A percentile compares a stretch with the other conserved stretches of the same genome.
Evolutionary conservation across 139 green algal species (phyloP).

Genomic region (Tetradesmus obliquus): DNA sequence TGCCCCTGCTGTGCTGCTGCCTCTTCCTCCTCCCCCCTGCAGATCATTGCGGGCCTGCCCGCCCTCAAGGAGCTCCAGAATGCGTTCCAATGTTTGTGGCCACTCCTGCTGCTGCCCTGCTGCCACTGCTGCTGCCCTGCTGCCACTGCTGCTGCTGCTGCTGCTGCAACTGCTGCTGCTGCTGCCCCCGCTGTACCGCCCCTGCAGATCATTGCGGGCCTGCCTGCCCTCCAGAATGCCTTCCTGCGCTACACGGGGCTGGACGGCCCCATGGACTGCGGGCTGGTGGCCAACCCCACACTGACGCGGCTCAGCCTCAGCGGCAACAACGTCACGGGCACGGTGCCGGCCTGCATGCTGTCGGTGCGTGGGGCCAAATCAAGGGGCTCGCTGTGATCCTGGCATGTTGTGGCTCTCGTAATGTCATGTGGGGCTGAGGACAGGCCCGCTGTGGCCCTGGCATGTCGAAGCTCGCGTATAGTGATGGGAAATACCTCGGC

Average conservation of each 20-base stretch:
- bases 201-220: not conserved
- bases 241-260: slow-evolving; percentile 38
- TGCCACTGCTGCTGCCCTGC: not conserved
- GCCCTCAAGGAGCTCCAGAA: not conserved
- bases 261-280: not conserved
- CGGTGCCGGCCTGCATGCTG: slow-evolving; percentile 2
- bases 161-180: not conserved
- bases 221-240: slow-evolving; percentile 7
- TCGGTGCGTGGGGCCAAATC: not conserved
- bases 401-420: not conserved
- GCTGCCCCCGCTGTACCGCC: not conserved
- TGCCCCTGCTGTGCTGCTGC: not conserved
- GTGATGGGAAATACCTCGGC: no score
- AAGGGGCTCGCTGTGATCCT: not conserved
- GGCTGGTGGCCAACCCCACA: not conserved
- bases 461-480: no score
- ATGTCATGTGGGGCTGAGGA: not conserved
- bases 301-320: not conserved
- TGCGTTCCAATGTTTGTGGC: not conserved
- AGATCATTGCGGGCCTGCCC: not conserved
- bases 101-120: no score
- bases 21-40: not conserved
- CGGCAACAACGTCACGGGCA: slow-evolving; percentile 24
- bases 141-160: not conserved
- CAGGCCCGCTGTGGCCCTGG: not conserved